phyloP scores from a whole-genome alignment of 768 basidiomycete species.

The Serendipita sp. region DNA sequence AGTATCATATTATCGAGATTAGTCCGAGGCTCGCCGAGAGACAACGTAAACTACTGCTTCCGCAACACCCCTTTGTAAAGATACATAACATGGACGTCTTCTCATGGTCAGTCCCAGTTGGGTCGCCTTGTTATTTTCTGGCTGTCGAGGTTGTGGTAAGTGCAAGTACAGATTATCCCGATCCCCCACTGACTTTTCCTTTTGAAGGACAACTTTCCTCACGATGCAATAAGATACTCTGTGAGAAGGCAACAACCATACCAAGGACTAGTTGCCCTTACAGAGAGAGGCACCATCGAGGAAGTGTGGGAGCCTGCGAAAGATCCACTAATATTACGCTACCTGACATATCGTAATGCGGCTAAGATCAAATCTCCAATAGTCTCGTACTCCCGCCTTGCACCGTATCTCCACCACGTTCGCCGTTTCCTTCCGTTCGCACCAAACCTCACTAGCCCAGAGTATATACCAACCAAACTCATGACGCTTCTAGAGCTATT shows the following conservation, averaged over 20 bases:
- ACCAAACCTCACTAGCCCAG: conserved; percentile 71
- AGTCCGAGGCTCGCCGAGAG: conserved; percentile 56
- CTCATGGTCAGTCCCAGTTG: conserved; percentile 58
- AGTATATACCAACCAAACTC: conserved; percentile 86
- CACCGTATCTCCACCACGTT: conserved; percentile 40
- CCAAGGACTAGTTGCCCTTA: conserved; percentile 68
- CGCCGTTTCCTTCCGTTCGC: conserved; percentile 69
- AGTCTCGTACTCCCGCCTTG: conserved; percentile 39
- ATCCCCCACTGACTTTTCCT: not conserved
- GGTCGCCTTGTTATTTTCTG: conserved; percentile 79
- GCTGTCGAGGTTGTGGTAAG: conserved; percentile 90
- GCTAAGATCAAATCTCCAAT: conserved; percentile 39
- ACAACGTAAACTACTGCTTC: conserved; percentile 50
- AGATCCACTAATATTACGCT: conserved; percentile 70
- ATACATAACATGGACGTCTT: conserved; percentile 70
- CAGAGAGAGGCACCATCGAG: conserved; percentile 65
- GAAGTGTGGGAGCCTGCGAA: conserved; percentile 67
- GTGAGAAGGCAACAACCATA: conserved; percentile 59
- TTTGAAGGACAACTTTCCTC: conserved; percentile 81
- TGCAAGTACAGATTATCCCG: conserved; percentile 11
- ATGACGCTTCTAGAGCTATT: conserved; percentile 71
- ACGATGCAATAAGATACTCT: conserved; percentile 88
- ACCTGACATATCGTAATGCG: conserved; percentile 48
- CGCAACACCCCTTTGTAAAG: conserved; percentile 46
- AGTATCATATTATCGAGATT: conserved; percentile 92